Percentiles rank a stretch among this genome's conserved stretches.
These are phyloP conservation scores for Astrephomene gubernaculifera DNA, from an alignment of 139 green algal genomes.

Conservation along the genomic window DNA sequence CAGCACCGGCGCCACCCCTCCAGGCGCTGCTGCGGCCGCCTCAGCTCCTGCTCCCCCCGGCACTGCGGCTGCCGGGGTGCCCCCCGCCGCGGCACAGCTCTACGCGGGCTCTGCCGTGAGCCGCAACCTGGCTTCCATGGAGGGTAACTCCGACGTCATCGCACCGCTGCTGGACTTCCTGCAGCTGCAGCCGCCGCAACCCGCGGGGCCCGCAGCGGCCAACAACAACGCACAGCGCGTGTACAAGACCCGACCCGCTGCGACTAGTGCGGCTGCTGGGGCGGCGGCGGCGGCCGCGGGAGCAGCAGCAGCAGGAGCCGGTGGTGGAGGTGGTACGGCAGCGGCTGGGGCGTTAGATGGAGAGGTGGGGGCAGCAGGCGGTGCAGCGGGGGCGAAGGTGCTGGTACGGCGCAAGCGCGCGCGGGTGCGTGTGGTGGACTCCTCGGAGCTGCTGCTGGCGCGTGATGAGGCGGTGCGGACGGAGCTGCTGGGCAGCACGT, in stretches of 20 bases:
- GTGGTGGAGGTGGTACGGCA: background rate
- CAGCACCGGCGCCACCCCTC: background rate
- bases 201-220: background rate
- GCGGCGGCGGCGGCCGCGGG: background rate
- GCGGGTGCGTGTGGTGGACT: background rate
- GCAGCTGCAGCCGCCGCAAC: background rate
- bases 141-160: background rate
- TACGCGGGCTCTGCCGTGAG: conserved; percentile 2
- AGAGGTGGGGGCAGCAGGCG: background rate
- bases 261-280: background rate
- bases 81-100: background rate
- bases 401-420: background rate
- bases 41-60: background rate
- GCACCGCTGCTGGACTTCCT: background rate
- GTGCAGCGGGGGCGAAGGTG: background rate
- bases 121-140: background rate
- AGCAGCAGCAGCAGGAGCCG: background rate
- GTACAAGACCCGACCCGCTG: background rate
- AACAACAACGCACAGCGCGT: background rate
- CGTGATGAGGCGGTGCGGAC: conserved; percentile 43
- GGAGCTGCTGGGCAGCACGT: conserved; percentile 33
- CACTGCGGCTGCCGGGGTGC: too few relatives aligned
- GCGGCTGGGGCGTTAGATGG: background rate
- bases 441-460: conserved; percentile 38
- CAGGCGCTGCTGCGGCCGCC: background rate